These are phyloP conservation scores for Fusarium sarcochroum DNA, from an alignment of 2,329 filamentous ascomycete species.

Conservation along the genomic window DNA sequence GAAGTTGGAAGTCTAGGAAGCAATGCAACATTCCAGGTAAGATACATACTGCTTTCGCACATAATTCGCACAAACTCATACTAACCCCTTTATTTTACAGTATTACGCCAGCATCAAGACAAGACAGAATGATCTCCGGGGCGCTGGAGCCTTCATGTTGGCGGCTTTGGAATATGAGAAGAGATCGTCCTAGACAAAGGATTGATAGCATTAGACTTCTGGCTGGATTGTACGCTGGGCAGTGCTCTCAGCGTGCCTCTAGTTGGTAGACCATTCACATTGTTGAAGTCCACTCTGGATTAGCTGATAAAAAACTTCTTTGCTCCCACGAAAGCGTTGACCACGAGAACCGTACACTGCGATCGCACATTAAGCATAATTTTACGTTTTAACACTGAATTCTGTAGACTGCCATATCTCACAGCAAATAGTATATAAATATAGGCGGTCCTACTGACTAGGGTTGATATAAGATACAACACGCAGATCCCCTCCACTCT, in stretches of 20 bases:
- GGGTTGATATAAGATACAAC: slow-evolving; percentile 21
- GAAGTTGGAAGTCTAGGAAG: slow-evolving; percentile 64
- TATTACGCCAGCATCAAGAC: slow-evolving; percentile 48
- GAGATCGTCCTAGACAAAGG: not conserved
- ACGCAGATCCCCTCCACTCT: not conserved
- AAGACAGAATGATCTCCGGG: slow-evolving; percentile 47
- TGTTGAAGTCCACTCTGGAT: too few relatives aligned
- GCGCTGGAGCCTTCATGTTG: slow-evolving; percentile 44
- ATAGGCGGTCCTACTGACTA: not conserved
- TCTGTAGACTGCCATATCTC: too few relatives aligned
- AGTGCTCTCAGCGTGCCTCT: too few relatives aligned
- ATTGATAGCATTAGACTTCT: too few relatives aligned
- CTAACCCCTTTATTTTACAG: slow-evolving; percentile 12
- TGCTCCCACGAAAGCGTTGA: too few relatives aligned
- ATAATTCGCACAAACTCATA: not conserved
- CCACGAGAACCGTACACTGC: too few relatives aligned
- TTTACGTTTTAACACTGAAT: too few relatives aligned
- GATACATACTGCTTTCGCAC: slow-evolving; percentile 16
- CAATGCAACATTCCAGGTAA: slow-evolving; percentile 65
- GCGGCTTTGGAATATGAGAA: slow-evolving; percentile 46
- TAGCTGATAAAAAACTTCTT: too few relatives aligned
- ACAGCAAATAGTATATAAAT: not conserved
- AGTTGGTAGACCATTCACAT: too few relatives aligned
- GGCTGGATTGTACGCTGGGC: too few relatives aligned
- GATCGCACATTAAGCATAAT: too few relatives aligned